Evolutionary conservation across 176 grass and related monocot genomes (phyloP).

Genomic region (Puya raimondii): DNA sequence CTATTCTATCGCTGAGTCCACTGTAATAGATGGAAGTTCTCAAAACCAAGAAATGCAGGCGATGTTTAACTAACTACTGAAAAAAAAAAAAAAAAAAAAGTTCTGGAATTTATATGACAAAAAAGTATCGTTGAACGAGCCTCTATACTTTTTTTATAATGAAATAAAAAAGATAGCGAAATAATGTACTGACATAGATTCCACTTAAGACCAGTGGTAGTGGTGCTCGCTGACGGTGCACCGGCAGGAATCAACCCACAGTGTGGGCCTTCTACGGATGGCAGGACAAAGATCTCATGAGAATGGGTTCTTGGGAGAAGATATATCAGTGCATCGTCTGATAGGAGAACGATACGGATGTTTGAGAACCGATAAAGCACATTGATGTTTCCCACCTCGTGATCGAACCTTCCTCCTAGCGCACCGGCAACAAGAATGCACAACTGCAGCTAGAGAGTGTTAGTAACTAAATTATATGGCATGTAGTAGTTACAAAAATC

Average conservation of each 20-base stretch:
- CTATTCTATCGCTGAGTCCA: no score
- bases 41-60: no score
- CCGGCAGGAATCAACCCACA: constrained; percentile 85
- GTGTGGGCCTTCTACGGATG: constrained; percentile 52
- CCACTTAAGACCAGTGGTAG: constrained; percentile 83
- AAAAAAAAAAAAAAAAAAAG: background rate
- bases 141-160: background rate
- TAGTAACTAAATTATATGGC: background rate
- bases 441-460: constrained; percentile 33
- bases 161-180: constrained; percentile 1
- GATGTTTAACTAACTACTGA: no score
- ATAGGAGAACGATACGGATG: constrained; percentile 56
- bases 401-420: constrained; percentile 86
- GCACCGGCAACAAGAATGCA: constrained; percentile 77
- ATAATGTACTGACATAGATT: constrained; percentile 47
- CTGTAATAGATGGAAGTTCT: no score
- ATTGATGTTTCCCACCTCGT: constrained; percentile 97
- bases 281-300: constrained; percentile 57
- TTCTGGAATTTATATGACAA: background rate
- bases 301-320: constrained; percentile 59
- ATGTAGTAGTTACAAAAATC: background rate
- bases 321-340: constrained; percentile 67
- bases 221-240: constrained; percentile 35
- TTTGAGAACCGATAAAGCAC: constrained; percentile 59
- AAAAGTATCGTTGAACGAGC: background rate